Base-by-base conservation (phyloP, 2,329 filamentous ascomycete species). In the Sphaerostilbella broomeana region DNA sequence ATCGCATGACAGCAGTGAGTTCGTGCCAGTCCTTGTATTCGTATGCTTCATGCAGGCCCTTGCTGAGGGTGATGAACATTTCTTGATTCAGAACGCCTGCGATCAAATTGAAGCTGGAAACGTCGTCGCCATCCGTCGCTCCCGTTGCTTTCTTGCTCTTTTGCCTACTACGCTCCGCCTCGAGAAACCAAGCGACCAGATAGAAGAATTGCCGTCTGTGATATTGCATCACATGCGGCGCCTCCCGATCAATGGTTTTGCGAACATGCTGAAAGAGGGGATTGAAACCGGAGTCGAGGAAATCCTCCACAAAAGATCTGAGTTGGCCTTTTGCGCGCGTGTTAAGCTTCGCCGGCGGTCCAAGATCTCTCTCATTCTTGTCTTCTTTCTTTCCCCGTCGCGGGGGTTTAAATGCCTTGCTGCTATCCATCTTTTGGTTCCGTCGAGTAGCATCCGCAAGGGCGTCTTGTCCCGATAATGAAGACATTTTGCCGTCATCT, bases 211-310 rank as follows among this genome's bases (percentile, higher is more conserved):
- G 90, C 18, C 82, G 77, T 3, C 77, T 73, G 53, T 95, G 88
- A 40, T 84, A 79, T 28, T 79, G 75, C 40, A 86, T 70, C 1
- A 95, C 72, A 47, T 94, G 82, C 18, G 90, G 79, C 1, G 84
- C 84, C 62, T 97, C 88, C 17, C 90, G 79, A 52, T 95, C 90
- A 39, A 98, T 84, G 2, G 89, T 86, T 60, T 86, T 90, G 37
- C 92, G 81, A 10, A 95, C 67, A 53, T 94, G 85, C 31, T 77
- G 74, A 54, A 97, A 95, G 0, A 89, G 68, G 4, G 89, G 89
- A 56, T 97, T 98, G 67, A 98, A 98, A 0, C 87, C 86, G 0
- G 90, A 88, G 59, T 98, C 90, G 4, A 98, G 68, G 51, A 98
- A 95, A 31, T 97, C 89, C 50, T 90, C 84, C 1, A 95, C 86